Evolutionary conservation across 2,329 filamentous ascomycete genomes (phyloP).

Genomic region (Esteya vermicola): DNA sequence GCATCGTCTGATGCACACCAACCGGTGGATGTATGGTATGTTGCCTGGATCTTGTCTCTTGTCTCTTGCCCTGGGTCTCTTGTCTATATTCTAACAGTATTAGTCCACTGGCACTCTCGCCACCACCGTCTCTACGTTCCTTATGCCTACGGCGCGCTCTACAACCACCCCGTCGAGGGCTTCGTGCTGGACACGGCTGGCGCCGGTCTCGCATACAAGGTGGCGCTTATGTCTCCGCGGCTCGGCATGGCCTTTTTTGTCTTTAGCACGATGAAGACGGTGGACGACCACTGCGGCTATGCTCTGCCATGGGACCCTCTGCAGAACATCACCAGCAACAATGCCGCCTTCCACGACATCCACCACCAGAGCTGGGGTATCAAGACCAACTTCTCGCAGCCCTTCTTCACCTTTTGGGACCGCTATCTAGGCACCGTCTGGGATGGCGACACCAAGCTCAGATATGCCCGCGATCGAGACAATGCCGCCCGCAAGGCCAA

Average conservation of each 20-base stretch:
- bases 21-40: constrained; percentile 88
- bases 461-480: constrained; percentile 26
- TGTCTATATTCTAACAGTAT: not conserved
- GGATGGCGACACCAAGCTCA: constrained; percentile 43
- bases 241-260: constrained; percentile 86
- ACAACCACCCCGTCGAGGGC: constrained; percentile 91
- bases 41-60: not conserved
- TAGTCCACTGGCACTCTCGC: constrained; percentile 80
- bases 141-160: constrained; percentile 91
- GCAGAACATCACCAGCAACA: constrained; percentile 85
- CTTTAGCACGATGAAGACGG: constrained; percentile 83
- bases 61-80: not conserved
- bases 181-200: constrained; percentile 88
- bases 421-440: constrained; percentile 68
- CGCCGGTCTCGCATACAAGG: constrained; percentile 69
- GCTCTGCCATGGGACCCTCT: constrained; percentile 90
- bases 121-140: constrained; percentile 96
- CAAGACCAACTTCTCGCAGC: constrained; percentile 86
- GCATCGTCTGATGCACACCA: constrained; percentile 92
- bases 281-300: constrained; percentile 96
- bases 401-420: constrained; percentile 96
- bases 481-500: constrained; percentile 23
- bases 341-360: constrained; percentile 92
- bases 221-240: constrained; percentile 67
- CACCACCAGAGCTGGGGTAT: constrained; percentile 99